These are phyloP conservation scores for Tetrapyrgos nigripes DNA, from an alignment of 1,284 basidiomycete species.

Conservation along the genomic window DNA sequence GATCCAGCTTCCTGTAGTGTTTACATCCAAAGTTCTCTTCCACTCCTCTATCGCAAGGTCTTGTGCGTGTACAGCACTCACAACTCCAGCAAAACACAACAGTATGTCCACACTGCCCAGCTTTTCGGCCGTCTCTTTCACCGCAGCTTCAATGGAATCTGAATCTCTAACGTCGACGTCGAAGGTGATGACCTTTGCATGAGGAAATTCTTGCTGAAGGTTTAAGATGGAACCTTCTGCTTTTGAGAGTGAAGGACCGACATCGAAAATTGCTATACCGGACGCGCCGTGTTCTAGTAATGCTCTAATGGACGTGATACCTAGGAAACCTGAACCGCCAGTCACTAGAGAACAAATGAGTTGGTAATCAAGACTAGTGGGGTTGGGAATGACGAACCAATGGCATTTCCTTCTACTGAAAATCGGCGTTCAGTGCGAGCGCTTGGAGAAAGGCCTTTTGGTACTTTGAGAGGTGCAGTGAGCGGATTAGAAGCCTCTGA, in stretches of 20 bases:
- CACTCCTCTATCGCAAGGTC: slow-evolving; percentile 39
- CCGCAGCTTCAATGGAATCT: slow-evolving; percentile 31
- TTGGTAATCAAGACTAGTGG: too few species aligned
- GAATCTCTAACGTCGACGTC: slow-evolving; percentile 46
- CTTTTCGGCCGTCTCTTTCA: slow-evolving; percentile 32
- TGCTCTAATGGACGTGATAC: slow-evolving; percentile 38
- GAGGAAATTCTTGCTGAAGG: slow-evolving; percentile 41
- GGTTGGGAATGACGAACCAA: slow-evolving; percentile 32
- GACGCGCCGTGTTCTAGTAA: slow-evolving; percentile 49
- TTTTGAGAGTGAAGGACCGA: slow-evolving; percentile 28
- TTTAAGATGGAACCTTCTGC: slow-evolving; percentile 28
- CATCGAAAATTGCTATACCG: slow-evolving; percentile 46
- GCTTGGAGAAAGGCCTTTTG: slow-evolving; percentile 26
- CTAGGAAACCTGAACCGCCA: slow-evolving; percentile 47
- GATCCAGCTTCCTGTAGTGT: slow-evolving; percentile 49
- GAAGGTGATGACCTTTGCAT: slow-evolving; percentile 37
- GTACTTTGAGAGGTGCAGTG: slow-evolving; percentile 35
- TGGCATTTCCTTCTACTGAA: slow-evolving; percentile 44
- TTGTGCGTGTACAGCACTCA: slow-evolving; percentile 36
- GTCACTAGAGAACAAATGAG: too few species aligned
- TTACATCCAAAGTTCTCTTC: slow-evolving; percentile 45
- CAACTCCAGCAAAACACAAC: slow-evolving; percentile 49
- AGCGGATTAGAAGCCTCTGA: slow-evolving; percentile 41
- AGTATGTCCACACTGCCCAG: slow-evolving; percentile 43
- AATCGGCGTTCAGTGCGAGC: slow-evolving; percentile 42